Evolutionary conservation across 495 filamentous ascomycete genomes (phyloP).

Genomic region (Aspergillus cristatus): DNA sequence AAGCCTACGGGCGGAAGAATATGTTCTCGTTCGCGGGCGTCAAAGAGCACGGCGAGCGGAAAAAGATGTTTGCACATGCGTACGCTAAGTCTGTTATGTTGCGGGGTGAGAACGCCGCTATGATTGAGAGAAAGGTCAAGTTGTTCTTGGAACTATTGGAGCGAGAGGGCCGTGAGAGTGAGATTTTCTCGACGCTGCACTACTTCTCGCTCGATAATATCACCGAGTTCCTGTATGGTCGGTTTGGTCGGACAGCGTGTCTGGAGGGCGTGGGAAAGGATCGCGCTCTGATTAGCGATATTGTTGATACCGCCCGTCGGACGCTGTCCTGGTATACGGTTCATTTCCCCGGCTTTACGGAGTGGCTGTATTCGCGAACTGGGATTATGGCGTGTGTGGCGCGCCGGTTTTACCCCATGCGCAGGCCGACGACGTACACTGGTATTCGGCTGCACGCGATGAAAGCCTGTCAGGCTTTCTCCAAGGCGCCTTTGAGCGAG

Average conservation of each 20-base stretch:
- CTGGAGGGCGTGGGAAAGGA: slow-evolving; percentile 12
- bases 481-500: no score
- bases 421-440: slow-evolving; percentile 25
- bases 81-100: slow-evolving; percentile 30
- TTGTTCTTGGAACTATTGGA: slow-evolving; percentile 21
- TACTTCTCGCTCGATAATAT: slow-evolving; percentile 34
- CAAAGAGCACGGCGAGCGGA: slow-evolving; percentile 25
- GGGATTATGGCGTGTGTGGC: slow-evolving; percentile 15
- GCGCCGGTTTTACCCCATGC: slow-evolving; percentile 18
- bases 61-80: slow-evolving; percentile 29
- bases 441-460: slow-evolving; percentile 24
- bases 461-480: slow-evolving; percentile 10
- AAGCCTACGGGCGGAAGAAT: slow-evolving; percentile 25
- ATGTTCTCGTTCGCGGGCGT: slow-evolving; percentile 25
- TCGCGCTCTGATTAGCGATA: slow-evolving; percentile 21
- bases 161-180: slow-evolving; percentile 9
- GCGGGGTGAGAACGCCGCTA: slow-evolving; percentile 5
- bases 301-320: slow-evolving; percentile 19
- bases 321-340: slow-evolving; percentile 26
- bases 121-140: slow-evolving; percentile 20
- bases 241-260: slow-evolving; percentile 13
- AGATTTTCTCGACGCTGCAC: slow-evolving; percentile 29
- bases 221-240: slow-evolving; percentile 26
- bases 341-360: slow-evolving; percentile 23
- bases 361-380: slow-evolving; percentile 22